Base-by-base conservation (phyloP, 169 alveolate species). In the Besnoitia besnoiti region DNA sequence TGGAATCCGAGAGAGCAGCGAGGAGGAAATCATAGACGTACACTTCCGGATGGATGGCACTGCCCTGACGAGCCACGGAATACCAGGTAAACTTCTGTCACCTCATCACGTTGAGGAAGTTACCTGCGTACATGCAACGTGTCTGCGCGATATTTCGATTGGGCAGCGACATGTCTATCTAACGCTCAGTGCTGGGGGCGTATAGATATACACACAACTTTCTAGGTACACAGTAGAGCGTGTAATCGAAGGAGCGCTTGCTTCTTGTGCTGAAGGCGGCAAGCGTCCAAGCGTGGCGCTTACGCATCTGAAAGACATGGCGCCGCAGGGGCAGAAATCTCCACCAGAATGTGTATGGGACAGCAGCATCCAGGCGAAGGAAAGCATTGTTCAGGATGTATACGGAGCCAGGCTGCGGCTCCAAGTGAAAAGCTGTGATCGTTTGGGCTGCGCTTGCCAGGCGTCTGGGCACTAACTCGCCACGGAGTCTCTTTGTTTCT, bases 1-100 rank as follows among this genome's bases (percentile, higher is more conserved):
- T 40, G 87, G 87, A 35, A 30, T 67, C 30, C 40, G 40, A 39
- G 87, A 19, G 14, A 44, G 55, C 7, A 55, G 19, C 21, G 87
- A 39, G 40, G 87, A 77, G 40, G 87, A 77, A 55, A 30, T 40
- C 37, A 55, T 77, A 12, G 87, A 77, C 24, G 59, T 77, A 40
- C 59, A 77, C 59, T 44, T 77, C 61, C 7, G 30, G 40, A 39
- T 10, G 30, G 87, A 77, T 39, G 87, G 87, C 21, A 77, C 87
- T 42, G 87, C 59, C 0, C 19, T 77, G 12, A 40, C 87, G 5
- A 37, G 59, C 7, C 61, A 77, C 61, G 87, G 87, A 30, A 39
- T 39, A 24, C 37, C 87, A 8, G 87, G 87, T 77, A 37, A 44
- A 5, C 40, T 44, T 19, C 47, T 39, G 30, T 27, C 33, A 3